These are phyloP conservation scores for Sclerospora graminicola DNA, from an alignment of 352 stramenopile species.

Conservation along the genomic window DNA sequence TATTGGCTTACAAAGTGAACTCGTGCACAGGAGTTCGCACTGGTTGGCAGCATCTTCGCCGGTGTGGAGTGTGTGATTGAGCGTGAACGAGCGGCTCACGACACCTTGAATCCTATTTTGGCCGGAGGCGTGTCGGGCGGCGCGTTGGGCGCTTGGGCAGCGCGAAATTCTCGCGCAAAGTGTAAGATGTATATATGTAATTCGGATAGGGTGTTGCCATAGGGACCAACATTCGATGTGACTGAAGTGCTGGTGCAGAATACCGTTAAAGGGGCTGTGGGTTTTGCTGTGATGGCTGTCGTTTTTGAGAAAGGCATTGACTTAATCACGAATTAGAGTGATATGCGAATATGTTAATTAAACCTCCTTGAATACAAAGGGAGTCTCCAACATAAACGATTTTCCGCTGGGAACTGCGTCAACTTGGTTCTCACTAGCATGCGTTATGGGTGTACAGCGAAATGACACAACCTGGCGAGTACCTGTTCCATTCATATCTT, in stretches of 20 bases:
- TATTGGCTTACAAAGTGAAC: background rate
- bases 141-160: conserved; percentile 57
- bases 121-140: conserved; percentile 58
- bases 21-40: conserved; percentile 57
- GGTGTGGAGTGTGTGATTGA: conserved; percentile 79
- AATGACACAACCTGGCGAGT: too few species aligned
- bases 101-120: conserved; percentile 71
- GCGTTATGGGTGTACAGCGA: too few species aligned
- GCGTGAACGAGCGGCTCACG: conserved; percentile 63
- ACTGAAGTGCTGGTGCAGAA: conserved; percentile 51
- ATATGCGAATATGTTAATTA: too few species aligned
- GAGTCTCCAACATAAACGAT: too few species aligned
- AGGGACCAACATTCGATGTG: conserved; percentile 1
- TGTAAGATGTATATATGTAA: conserved; percentile 23
- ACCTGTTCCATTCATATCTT: too few species aligned
- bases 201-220: background rate
- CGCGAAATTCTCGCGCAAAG: conserved; percentile 46
- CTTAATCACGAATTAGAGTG: conserved; percentile 31
- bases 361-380: too few species aligned
- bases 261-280: conserved; percentile 61
- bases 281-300: conserved; percentile 75
- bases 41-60: conserved; percentile 73
- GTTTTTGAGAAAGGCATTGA: conserved; percentile 82
- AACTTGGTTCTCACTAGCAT: too few species aligned
- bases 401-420: too few species aligned